A percentile compares a stretch with the other conserved stretches of the same genome.
phyloP scores from a whole-genome alignment of 1,139 yeast species.

The Geotrichum europaeum region DNA sequence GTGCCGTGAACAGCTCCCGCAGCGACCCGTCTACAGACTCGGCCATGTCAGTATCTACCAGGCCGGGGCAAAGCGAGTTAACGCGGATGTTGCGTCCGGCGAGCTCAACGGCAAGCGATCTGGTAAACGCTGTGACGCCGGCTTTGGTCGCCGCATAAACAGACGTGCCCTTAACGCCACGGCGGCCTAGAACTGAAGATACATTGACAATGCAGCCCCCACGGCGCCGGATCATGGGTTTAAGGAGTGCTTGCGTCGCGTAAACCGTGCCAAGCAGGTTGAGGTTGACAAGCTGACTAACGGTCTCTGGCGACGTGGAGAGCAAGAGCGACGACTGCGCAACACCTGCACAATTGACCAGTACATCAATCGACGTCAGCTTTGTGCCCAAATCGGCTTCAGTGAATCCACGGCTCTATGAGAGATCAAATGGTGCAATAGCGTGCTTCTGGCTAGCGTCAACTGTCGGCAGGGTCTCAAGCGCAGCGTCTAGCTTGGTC shows the following conservation, averaged over 20 bases:
- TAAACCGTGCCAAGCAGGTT: constrained; percentile 66
- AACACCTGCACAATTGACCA: constrained; percentile 80
- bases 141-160: constrained; percentile 80
- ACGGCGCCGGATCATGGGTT: constrained; percentile 45
- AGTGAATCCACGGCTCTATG: constrained; percentile 30
- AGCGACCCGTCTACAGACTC: constrained; percentile 20
- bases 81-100: constrained; percentile 47
- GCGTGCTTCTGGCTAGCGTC: constrained; percentile 41
- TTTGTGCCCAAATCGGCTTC: constrained; percentile 18
- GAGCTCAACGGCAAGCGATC: constrained; percentile 58
- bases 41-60: constrained; percentile 72
- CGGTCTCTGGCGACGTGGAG: constrained; percentile 40
- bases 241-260: constrained; percentile 45
- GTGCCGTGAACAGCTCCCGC: constrained; percentile 19
- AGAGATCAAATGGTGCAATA: constrained; percentile 49
- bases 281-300: constrained; percentile 47
- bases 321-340: constrained; percentile 56
- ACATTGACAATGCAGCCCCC: constrained; percentile 52
- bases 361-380: constrained; percentile 36
- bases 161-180: constrained; percentile 54
- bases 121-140: constrained; percentile 60
- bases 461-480: constrained; percentile 35
- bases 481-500: constrained; percentile 36
- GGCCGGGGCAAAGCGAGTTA: constrained; percentile 67
- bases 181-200: constrained; percentile 61